Evolutionary conservation across 2,329 filamentous ascomycete species (phyloP).

Genomic region (Sporothrix dimorphospora): DNA sequence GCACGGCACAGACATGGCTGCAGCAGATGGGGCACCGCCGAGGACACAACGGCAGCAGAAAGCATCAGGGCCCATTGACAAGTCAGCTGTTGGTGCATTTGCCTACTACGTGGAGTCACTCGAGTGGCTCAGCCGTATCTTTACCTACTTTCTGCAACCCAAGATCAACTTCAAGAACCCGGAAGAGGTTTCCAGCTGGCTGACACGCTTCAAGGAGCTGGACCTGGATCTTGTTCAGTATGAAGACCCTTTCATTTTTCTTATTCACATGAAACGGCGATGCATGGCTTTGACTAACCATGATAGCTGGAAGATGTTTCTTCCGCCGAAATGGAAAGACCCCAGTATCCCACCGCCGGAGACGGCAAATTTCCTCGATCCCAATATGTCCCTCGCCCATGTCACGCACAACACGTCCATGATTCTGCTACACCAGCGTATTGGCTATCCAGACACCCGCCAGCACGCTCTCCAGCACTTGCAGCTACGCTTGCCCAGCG

Average conservation of each 20-base stretch:
- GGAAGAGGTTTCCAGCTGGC: background rate
- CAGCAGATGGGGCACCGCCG: background rate
- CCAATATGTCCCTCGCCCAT: conserved; percentile 10
- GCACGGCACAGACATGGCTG: background rate
- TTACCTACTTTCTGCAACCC: conserved; percentile 13
- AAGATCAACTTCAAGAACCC: conserved; percentile 13
- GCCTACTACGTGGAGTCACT: conserved; percentile 13
- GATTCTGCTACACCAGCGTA: conserved; percentile 4
- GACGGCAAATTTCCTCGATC: conserved; percentile 3
- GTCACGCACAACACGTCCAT: conserved; percentile 13
- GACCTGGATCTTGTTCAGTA: conserved; percentile 14
- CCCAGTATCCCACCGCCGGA: conserved; percentile 6
- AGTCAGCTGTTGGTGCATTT: conserved; percentile 10
- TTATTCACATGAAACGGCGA: no score
- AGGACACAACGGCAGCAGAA: background rate
- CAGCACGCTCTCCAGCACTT: background rate
- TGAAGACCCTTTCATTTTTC: background rate
- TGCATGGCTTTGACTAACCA: background rate
- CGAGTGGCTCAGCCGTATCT: conserved; percentile 10
- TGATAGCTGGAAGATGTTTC: conserved; percentile 3
- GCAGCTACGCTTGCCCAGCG: background rate
- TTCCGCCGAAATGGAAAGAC: conserved; percentile 6
- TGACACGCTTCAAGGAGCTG: conserved; percentile 9
- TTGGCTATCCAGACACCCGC: background rate
- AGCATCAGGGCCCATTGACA: conserved; percentile 6